These are phyloP conservation scores for Dactylella cylindrospora DNA, from an alignment of 2,329 filamentous ascomycete species.

Conservation along the genomic window DNA sequence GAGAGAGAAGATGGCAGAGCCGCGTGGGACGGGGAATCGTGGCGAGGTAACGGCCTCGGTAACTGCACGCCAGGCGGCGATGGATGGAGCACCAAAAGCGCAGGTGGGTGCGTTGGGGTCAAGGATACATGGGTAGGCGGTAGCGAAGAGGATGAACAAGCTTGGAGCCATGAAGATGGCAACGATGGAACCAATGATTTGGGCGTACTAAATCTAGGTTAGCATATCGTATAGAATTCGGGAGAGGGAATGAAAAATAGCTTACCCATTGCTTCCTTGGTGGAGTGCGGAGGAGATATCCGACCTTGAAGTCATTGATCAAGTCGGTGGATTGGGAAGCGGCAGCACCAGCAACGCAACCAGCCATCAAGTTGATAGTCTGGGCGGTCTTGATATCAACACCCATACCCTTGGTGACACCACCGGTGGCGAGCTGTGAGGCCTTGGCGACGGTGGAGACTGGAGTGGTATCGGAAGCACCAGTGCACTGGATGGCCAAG, in stretches of 20 bases:
- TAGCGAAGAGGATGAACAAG: conserved; percentile 45
- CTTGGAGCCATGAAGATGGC: conserved; percentile 43
- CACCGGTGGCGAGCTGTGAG: conserved; percentile 56
- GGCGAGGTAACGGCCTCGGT: conserved; percentile 45
- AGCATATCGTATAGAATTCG: not conserved
- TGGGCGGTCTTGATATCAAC: conserved; percentile 53
- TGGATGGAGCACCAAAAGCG: conserved; percentile 43
- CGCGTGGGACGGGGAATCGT: conserved; percentile 43
- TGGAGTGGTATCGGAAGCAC: conserved; percentile 55
- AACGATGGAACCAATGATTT: conserved; percentile 44
- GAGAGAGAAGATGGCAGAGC: conserved; percentile 43
- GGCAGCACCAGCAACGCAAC: conserved; percentile 46
- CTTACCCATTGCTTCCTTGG: conserved; percentile 43
- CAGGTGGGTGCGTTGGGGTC: conserved; percentile 25
- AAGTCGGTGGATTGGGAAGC: conserved; percentile 50
- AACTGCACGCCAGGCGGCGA: conserved; percentile 44
- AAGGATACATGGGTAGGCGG: conserved; percentile 45
- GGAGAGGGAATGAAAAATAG: not conserved
- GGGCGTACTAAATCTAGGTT: conserved; percentile 37
- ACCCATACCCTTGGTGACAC: conserved; percentile 55
- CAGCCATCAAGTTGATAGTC: conserved; percentile 56
- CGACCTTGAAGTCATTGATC: conserved; percentile 55
- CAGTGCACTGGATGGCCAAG: conserved; percentile 56
- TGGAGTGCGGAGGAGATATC: conserved; percentile 55
- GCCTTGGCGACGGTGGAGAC: conserved; percentile 56